Percentiles rank a stretch among this genome's conserved stretches.
phyloP scores from a whole-genome alignment of 192 early-diverging fungal genomes.

The Umbelopsis ramanniana region DNA sequence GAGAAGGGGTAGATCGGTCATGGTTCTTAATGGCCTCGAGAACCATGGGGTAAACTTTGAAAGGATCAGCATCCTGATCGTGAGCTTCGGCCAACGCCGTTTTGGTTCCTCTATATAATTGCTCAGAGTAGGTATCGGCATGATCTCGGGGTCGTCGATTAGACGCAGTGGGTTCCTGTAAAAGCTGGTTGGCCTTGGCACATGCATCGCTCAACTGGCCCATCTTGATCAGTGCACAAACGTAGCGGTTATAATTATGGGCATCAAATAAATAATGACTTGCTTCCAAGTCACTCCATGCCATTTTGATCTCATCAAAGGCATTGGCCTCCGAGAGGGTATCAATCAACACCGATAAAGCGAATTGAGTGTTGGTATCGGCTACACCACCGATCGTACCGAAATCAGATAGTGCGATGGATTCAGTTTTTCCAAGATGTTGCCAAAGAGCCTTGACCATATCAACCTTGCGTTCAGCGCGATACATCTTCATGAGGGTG shows the following conservation, averaged over 20 bases:
- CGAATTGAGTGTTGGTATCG: conserved; percentile 28
- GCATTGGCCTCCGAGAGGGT: conserved; percentile 38
- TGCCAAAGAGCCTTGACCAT: conserved; percentile 52
- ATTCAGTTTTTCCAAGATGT: conserved; percentile 24
- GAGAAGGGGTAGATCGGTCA: background rate
- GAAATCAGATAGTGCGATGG: background rate
- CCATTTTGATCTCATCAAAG: conserved; percentile 33
- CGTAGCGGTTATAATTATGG: conserved; percentile 57
- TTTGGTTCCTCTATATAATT: conserved; percentile 7
- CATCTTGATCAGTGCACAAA: conserved; percentile 39
- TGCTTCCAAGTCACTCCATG: conserved; percentile 45
- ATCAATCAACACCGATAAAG: conserved; percentile 54
- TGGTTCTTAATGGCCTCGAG: conserved; percentile 1
- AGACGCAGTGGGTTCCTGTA: background rate
- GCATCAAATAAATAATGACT: conserved; percentile 52
- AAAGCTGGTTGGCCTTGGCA: conserved; percentile 19
- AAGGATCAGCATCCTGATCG: conserved; percentile 2
- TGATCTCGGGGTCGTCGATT: conserved; percentile 12
- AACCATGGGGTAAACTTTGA: conserved; percentile 16
- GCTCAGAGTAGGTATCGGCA: conserved; percentile 11
- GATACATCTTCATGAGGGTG: conserved; percentile 53
- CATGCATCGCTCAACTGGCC: conserved; percentile 45
- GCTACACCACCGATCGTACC: background rate
- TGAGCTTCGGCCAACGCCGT: background rate
- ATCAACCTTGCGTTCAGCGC: conserved; percentile 43